phyloP scores from a whole-genome alignment of 2,329 filamentous ascomycete species.

The Pochonia chlamydosporia region DNA sequence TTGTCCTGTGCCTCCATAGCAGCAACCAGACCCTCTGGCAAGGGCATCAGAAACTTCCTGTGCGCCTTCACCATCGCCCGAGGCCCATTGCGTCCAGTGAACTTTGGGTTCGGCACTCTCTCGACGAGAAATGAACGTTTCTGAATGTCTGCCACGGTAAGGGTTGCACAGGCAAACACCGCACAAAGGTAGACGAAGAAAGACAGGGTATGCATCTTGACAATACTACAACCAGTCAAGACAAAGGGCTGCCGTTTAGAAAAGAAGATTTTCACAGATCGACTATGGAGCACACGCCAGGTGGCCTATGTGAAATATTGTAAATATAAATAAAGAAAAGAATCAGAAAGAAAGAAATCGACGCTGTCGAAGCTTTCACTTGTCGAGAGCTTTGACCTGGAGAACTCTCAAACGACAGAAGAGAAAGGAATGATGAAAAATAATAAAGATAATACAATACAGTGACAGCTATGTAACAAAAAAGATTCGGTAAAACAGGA shows the following conservation, averaged over 20 bases:
- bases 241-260: neutral
- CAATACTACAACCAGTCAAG: neutral
- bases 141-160: slow-evolving; percentile 36
- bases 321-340: neutral
- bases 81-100: slow-evolving; percentile 50
- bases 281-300: no score
- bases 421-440: no score
- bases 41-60: slow-evolving; percentile 58
- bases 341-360: no score
- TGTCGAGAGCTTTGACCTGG: no score
- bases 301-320: neutral
- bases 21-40: slow-evolving; percentile 36
- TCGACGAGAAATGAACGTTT: slow-evolving; percentile 59
- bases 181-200: slow-evolving; percentile 29
- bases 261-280: no score
- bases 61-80: slow-evolving; percentile 60
- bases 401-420: no score
- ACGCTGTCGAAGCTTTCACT: no score
- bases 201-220: slow-evolving; percentile 12
- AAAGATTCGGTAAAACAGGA: no score
- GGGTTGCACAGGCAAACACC: slow-evolving; percentile 41
- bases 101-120: slow-evolving; percentile 48
- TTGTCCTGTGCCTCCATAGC: slow-evolving; percentile 21
- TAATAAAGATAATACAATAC: no score
- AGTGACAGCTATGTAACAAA: no score